Conservation (phyloP, 192 early-diverging fungal genomes). For the Podila epicladia region DNA sequence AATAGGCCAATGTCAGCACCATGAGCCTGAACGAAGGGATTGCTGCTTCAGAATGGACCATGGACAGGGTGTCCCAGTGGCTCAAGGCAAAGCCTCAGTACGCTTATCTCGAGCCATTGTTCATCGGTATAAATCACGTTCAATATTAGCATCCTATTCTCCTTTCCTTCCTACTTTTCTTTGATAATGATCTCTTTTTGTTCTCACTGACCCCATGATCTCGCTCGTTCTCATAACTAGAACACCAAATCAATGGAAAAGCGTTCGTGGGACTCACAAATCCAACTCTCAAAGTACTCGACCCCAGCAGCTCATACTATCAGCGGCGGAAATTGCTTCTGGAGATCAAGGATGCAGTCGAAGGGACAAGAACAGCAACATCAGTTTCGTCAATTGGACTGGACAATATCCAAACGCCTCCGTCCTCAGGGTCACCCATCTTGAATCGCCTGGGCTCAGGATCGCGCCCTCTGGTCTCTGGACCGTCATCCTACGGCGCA, state of each 20-base stretch:
- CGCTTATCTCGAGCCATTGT: slow-evolving; percentile 41
- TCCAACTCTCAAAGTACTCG: slow-evolving; percentile 23
- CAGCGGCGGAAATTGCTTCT: slow-evolving; percentile 35
- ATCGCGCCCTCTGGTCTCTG: slow-evolving; percentile 21
- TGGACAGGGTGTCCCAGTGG: slow-evolving; percentile 46
- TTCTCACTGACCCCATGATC: not conserved
- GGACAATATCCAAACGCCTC: slow-evolving; percentile 23
- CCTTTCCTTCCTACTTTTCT: not conserved
- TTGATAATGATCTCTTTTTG: not conserved
- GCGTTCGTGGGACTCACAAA: slow-evolving; percentile 34
- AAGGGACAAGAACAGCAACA: slow-evolving; percentile 33
- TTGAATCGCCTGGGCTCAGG: slow-evolving; percentile 43
- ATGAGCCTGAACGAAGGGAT: slow-evolving; percentile 40
- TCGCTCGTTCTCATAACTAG: slow-evolving; percentile 1
- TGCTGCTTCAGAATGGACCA: slow-evolving; percentile 40
- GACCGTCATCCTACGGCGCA: slow-evolving; percentile 7
- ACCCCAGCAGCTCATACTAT: slow-evolving; percentile 40
- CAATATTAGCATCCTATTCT: no score
- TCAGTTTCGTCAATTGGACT: slow-evolving; percentile 30
- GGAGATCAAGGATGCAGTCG: slow-evolving; percentile 46
- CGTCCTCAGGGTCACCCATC: slow-evolving; percentile 32
- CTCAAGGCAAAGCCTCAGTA: slow-evolving; percentile 17
- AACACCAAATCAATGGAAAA: slow-evolving; percentile 37
- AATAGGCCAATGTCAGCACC: slow-evolving; percentile 34
- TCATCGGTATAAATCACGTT: slow-evolving; percentile 24